These are phyloP conservation scores for Phytopythium kandeliae DNA, from an alignment of 352 stramenopile genomes.

Conservation along the genomic window DNA sequence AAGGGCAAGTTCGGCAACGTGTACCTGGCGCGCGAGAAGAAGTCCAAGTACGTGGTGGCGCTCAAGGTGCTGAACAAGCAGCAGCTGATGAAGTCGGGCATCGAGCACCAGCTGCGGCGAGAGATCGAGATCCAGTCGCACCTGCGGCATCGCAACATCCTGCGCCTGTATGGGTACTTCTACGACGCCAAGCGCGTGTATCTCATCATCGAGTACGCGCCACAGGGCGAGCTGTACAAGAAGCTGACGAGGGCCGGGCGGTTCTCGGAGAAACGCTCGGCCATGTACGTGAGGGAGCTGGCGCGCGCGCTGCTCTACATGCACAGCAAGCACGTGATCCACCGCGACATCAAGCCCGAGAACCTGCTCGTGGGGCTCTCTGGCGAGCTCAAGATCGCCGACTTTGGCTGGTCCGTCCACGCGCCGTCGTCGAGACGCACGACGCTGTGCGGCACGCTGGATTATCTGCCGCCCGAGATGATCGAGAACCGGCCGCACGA, in stretches of 20 bases:
- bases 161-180: slow-evolving; percentile 98
- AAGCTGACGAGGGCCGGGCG: slow-evolving; percentile 86
- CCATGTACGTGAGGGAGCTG: slow-evolving; percentile 95
- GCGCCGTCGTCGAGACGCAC: slow-evolving; percentile 94
- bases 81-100: slow-evolving; percentile 95
- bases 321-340: slow-evolving; percentile 99
- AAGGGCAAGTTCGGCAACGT: slow-evolving; percentile 99
- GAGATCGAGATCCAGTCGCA: slow-evolving; percentile 99
- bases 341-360: slow-evolving; percentile 99
- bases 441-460: slow-evolving; percentile 98
- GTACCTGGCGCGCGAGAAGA: slow-evolving; percentile 97
- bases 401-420: slow-evolving; percentile 99
- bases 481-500: slow-evolving; percentile 98
- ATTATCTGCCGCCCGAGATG: slow-evolving; percentile 99
- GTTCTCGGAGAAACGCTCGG: slow-evolving; percentile 92
- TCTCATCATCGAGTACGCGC: slow-evolving; percentile 99
- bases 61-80: slow-evolving; percentile 98
- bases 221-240: slow-evolving; percentile 98
- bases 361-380: slow-evolving; percentile 96
- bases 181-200: slow-evolving; percentile 99
- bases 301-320: slow-evolving; percentile 95
- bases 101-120: slow-evolving; percentile 97
- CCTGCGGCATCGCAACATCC: slow-evolving; percentile 96
- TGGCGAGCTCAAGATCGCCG: slow-evolving; percentile 98
- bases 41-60: slow-evolving; percentile 98